Evolutionary conservation across 208 protist genomes (phyloP).

Genomic region (Porcisia deanei): DNA sequence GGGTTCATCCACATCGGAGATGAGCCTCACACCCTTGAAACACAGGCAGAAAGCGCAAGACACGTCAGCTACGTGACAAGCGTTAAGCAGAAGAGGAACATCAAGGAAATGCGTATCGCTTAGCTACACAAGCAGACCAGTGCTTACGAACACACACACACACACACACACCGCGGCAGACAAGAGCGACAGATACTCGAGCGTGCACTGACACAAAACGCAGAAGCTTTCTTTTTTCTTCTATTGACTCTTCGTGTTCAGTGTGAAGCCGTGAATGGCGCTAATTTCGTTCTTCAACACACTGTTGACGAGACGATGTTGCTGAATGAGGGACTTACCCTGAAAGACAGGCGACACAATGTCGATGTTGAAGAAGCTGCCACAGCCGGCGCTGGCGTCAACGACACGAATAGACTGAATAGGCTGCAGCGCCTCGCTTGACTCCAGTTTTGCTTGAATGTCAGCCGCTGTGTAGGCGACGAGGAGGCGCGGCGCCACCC

Average conservation of each 20-base stretch:
- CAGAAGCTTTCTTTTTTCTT: too few species aligned
- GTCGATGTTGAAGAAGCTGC: conserved; percentile 85
- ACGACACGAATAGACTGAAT: conserved; percentile 56
- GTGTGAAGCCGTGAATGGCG: conserved; percentile 85
- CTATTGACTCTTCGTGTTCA: conserved; percentile 48
- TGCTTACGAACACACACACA: not conserved
- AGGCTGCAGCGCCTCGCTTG: conserved; percentile 54
- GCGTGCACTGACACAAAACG: not conserved
- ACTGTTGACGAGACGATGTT: conserved; percentile 85
- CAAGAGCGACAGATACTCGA: not conserved
- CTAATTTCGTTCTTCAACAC: conserved; percentile 83
- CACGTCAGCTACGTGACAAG: not conserved
- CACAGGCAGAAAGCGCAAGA: not conserved
- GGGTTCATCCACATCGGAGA: too few species aligned
- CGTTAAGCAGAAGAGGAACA: not conserved
- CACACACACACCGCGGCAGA: not conserved
- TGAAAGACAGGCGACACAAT: conserved; percentile 72
- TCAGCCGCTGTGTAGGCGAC: conserved; percentile 51
- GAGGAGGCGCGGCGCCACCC: conserved; percentile 17
- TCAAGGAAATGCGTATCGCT: not conserved
- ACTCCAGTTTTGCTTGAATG: conserved; percentile 75
- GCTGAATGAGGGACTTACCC: conserved; percentile 80
- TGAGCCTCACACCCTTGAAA: not conserved
- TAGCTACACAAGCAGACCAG: not conserved
- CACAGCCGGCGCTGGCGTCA: conserved; percentile 81